Base-by-base conservation (phyloP, 148 eudicot genomes). In the Chenopodium formosanum region DNA sequence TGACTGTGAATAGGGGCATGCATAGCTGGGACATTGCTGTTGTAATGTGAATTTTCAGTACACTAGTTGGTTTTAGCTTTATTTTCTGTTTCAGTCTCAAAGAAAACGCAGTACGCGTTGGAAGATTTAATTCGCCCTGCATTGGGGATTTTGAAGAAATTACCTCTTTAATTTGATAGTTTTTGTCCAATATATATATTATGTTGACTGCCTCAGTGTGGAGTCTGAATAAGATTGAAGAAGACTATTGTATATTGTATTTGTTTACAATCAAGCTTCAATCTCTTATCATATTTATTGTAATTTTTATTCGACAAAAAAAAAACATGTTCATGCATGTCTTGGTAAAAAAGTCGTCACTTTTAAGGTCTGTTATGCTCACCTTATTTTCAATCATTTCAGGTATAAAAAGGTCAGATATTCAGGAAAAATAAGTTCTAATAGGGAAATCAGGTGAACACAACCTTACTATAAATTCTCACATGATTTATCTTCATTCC, bases 1-100 rank as follows among this genome's bases (percentile, higher is more conserved):
- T 27, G 40, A 70, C 32, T 56, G 53, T 58, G 66, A 22, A 47
- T 5, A 5, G 46, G 25, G 37, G 70, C 75, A 56, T 69, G 58
- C 44, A 34, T 53, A 67, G 65, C 63, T 70, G 46, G 48, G 78
- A 74, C 64, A 25, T 23, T 37, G 70, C 60, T 66, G 64, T 66
- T 67, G 73, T 75, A 71, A 56, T 69, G 34, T 74, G 58, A 65
- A 62, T 74, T 81, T 81, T 52, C 9, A 22, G 64, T 64, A 63
- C 13, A 44, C 25, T 16, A 29, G 17, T 44, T 37, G 74, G 5
- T 72, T 72, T 44, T 44, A 72, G 48, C 74, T 70, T 70, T 70
- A 44, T 40, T 22, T 1, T 40, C 53, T 14, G 14, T 71, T 44
- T 72, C 56, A 29, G 72, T 72, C 53, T 16, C 14, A 53, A 72